These are phyloP conservation scores for Pascua guehoae DNA, from an alignment of 1,284 basidiomycete genomes.

Conservation along the genomic window DNA sequence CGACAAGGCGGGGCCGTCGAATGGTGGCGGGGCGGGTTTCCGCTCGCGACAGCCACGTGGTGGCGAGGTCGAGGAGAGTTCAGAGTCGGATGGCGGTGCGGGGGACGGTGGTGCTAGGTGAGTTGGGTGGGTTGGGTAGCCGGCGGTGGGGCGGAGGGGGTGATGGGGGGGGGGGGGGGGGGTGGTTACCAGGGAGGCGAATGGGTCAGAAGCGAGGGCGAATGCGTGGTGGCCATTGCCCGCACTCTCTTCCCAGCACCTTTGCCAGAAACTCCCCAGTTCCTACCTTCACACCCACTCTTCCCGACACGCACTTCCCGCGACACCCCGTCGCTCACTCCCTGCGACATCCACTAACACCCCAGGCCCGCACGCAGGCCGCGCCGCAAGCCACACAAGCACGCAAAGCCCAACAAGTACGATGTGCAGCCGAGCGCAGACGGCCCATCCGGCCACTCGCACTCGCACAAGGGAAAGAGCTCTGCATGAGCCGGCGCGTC, in stretches of 20 bases:
- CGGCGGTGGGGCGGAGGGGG: too few species aligned
- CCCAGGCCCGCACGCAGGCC: conserved; percentile 8
- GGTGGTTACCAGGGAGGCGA: too few species aligned
- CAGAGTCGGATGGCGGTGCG: conserved; percentile 16
- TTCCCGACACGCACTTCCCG: background rate
- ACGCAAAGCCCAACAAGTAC: conserved; percentile 20
- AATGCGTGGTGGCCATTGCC: too few species aligned
- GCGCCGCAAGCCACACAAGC: conserved; percentile 6
- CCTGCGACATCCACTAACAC: background rate
- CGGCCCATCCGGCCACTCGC: too few species aligned
- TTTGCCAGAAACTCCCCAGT: too few species aligned
- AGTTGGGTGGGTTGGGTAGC: background rate
- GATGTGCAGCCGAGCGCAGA: conserved; percentile 10
- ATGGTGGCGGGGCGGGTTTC: background rate
- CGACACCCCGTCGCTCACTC: too few species aligned
- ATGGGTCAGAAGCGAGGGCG: too few species aligned
- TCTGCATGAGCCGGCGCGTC: too few species aligned
- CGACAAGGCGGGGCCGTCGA: background rate
- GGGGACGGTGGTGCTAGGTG: conserved; percentile 18
- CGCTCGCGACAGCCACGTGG: background rate
- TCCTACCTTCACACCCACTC: too few species aligned
- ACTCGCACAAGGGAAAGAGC: too few species aligned
- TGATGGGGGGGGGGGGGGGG: too few species aligned
- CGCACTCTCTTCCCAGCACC: too few species aligned
- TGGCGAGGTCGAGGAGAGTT: conserved; percentile 9